Conservation (phyloP, 139 green algal species). For the Penium margaritaceum region DNA sequence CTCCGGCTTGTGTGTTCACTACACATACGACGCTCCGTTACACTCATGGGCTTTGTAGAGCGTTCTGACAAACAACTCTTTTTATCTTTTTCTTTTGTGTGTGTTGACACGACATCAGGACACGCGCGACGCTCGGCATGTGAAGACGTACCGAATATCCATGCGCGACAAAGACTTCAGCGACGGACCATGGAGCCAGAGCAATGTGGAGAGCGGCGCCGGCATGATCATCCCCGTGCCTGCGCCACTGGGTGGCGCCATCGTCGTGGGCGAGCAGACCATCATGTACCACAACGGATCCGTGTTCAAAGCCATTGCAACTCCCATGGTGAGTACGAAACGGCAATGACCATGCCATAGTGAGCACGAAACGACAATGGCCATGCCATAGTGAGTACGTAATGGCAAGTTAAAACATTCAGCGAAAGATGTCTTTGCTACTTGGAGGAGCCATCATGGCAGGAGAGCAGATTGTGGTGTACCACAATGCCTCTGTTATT, state of each 20-base stretch:
- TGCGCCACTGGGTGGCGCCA: conserved; percentile 61
- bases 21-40: background rate
- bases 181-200: conserved; percentile 67
- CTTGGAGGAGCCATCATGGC: no score
- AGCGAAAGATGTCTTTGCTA: no score
- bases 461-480: no score
- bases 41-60: background rate
- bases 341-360: no score
- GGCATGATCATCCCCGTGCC: conserved; percentile 76
- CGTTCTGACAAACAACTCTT: background rate
- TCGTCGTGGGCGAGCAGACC: conserved; percentile 77
- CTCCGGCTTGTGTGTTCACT: no score
- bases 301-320: conserved; percentile 27
- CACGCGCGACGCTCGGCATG: conserved; percentile 70
- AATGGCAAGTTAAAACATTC: no score
- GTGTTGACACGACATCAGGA: conserved; percentile 53
- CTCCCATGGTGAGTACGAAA: conserved; percentile 15
- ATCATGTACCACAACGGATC: conserved; percentile 66
- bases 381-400: no score
- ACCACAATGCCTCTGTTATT: no score
- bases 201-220: conserved; percentile 71
- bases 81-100: background rate
- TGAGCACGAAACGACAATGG: no score
- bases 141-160: conserved; percentile 80
- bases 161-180: conserved; percentile 55